A percentile compares a stretch with the other conserved stretches of the same genome.
These are phyloP conservation scores for Striga asiatica DNA, from an alignment of 257 asterid species.

Conservation along the genomic window DNA sequence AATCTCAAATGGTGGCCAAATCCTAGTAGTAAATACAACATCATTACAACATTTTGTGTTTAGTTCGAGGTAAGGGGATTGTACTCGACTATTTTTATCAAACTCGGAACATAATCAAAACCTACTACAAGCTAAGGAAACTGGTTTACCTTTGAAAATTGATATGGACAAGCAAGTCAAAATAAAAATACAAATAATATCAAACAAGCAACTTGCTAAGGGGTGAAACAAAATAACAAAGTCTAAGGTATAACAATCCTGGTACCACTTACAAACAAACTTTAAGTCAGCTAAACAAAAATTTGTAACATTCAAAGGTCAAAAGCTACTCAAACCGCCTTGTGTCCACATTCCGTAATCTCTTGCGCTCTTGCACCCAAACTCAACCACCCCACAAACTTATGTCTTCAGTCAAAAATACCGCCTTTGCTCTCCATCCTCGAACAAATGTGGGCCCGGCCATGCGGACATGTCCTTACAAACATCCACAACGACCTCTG, in stretches of 20 bases:
- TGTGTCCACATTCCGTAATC: constrained; percentile 68
- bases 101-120: too few species aligned
- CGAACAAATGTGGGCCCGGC: constrained; percentile 91
- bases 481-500: constrained; percentile 85
- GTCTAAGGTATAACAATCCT: constrained; percentile 4
- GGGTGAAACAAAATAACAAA: background rate
- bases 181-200: too few species aligned
- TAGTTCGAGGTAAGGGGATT: too few species aligned
- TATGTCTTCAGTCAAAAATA: constrained; percentile 82
- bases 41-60: too few species aligned
- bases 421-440: constrained; percentile 82
- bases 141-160: too few species aligned
- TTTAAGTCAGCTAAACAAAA: too few species aligned
- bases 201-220: constrained; percentile 4
- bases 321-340: constrained; percentile 27
- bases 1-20: too few species aligned
- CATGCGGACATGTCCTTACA: constrained; percentile 79
- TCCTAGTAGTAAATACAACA: too few species aligned
- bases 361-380: constrained; percentile 45
- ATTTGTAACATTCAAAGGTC: too few species aligned
- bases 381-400: constrained; percentile 62
- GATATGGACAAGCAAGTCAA: too few species aligned
- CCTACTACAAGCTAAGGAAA: too few species aligned
- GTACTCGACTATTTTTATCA: too few species aligned
- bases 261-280: background rate